A percentile compares a stretch with the other conserved stretches of the same genome.
These are phyloP conservation scores for Chaetomiaceae sp. DNA, from an alignment of 2,329 filamentous ascomycete species.

Conservation along the genomic window DNA sequence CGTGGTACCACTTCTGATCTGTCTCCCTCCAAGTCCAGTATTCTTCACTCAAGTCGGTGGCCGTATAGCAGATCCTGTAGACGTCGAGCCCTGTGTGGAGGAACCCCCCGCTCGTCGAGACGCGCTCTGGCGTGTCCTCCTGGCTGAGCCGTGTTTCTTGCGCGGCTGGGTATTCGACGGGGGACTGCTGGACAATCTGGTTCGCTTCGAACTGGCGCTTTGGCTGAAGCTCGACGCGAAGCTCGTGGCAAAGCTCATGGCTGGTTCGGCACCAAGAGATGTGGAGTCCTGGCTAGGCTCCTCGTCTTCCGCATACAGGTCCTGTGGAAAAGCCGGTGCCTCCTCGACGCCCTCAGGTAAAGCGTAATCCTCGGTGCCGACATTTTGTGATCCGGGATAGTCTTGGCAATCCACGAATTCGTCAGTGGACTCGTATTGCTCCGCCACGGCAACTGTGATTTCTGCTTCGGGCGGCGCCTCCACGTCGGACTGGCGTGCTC, in stretches of 20 bases:
- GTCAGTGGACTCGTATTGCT: slow-evolving; percentile 6
- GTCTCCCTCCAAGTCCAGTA: not conserved
- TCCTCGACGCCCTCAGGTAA: slow-evolving; percentile 3
- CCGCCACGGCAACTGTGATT: not conserved
- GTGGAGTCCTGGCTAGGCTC: slow-evolving; percentile 15
- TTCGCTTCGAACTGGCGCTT: slow-evolving; percentile 17
- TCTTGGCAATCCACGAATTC: slow-evolving; percentile 19
- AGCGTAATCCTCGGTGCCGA: slow-evolving; percentile 14
- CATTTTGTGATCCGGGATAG: slow-evolving; percentile 13
- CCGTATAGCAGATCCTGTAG: slow-evolving; percentile 8
- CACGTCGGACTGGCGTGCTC: slow-evolving; percentile 10
- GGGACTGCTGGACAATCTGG: slow-evolving; percentile 15
- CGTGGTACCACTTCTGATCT: not conserved
- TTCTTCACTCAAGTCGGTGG: not conserved
- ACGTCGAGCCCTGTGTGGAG: slow-evolving; percentile 11
- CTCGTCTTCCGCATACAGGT: slow-evolving; percentile 16
- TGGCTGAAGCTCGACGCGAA: slow-evolving; percentile 11
- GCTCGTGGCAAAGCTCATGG: slow-evolving; percentile 21
- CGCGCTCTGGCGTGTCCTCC: slow-evolving; percentile 12
- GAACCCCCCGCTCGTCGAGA: slow-evolving; percentile 10
- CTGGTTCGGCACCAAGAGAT: slow-evolving; percentile 15
- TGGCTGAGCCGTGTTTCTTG: slow-evolving; percentile 15
- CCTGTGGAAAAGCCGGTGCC: slow-evolving; percentile 18
- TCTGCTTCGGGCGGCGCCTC: not conserved
- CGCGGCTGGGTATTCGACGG: slow-evolving; percentile 12